These are phyloP conservation scores for Cryptosporidium parvum DNA, from an alignment of 169 alveolate genomes.

Conservation along the genomic window DNA sequence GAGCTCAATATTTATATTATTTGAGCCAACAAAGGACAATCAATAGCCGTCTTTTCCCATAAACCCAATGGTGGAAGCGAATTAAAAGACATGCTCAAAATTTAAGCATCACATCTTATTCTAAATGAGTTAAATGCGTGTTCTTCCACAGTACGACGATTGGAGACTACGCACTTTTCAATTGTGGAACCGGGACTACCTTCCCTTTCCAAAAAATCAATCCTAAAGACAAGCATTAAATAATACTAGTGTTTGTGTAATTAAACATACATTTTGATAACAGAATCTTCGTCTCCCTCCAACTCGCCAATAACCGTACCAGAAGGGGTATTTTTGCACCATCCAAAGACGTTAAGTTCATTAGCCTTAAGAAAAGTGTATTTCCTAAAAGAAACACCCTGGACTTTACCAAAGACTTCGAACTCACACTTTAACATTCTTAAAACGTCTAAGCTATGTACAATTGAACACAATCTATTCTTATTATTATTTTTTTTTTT, in stretches of 20 bases:
- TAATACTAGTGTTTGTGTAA: not conserved
- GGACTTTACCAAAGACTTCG: constrained; percentile 83
- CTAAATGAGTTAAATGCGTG: constrained; percentile 10
- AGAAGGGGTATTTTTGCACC: constrained; percentile 78
- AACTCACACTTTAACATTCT: constrained; percentile 65
- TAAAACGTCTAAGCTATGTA: not conserved
- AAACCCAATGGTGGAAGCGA: not conserved
- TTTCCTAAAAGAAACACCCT: constrained; percentile 82
- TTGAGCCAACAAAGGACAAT: not conserved
- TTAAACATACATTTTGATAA: constrained; percentile 37
- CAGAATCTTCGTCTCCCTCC: constrained; percentile 75
- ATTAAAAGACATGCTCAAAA: no score
- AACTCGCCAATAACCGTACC: constrained; percentile 82
- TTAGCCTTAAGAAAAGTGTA: constrained; percentile 76
- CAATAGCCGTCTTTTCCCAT: not conserved
- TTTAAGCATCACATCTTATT: not conserved
- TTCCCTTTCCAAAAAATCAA: constrained; percentile 38
- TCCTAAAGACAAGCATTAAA: constrained; percentile 5
- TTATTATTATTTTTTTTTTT: no score
- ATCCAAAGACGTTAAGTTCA: constrained; percentile 78
- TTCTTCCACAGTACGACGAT: constrained; percentile 1
- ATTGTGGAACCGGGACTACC: constrained; percentile 60
- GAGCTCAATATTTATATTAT: not conserved
- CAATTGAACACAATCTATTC: not conserved
- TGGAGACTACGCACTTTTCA: constrained; percentile 37